Conservation (phyloP, 2,329 filamentous ascomycete species). For the Aphanoascus verrucosus region DNA sequence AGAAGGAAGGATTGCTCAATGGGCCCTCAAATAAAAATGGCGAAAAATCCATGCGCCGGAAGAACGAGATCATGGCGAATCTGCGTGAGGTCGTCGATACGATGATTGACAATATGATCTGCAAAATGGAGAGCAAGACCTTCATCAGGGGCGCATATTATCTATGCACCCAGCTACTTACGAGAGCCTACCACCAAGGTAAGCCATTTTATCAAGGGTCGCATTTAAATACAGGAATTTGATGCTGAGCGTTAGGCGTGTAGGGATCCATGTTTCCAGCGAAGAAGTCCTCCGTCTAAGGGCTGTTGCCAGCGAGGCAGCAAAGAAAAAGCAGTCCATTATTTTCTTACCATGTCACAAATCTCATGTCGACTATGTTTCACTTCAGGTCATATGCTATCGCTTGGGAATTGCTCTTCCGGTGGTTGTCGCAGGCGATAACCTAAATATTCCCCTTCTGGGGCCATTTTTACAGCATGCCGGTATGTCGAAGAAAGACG, state of each 20-base stretch:
- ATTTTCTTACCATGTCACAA: conserved; percentile 91
- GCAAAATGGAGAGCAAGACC: conserved; percentile 91
- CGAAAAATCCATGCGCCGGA: conserved; percentile 20
- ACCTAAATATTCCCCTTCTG: conserved; percentile 85
- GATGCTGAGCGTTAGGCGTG: not conserved
- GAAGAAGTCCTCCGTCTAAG: conserved; percentile 80
- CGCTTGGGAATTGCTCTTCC: conserved; percentile 79
- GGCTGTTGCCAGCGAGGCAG: conserved; percentile 70
- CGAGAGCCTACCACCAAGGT: conserved; percentile 85
- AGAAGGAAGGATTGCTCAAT: conserved; percentile 58
- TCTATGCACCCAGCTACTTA: conserved; percentile 72
- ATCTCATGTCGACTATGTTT: conserved; percentile 93
- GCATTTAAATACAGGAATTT: not conserved
- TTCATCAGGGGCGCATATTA: conserved; percentile 94
- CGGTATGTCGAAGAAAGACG: conserved; percentile 33
- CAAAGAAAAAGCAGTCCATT: conserved; percentile 82
- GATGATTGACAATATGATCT: conserved; percentile 92
- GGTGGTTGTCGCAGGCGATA: conserved; percentile 88
- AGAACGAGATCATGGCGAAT: conserved; percentile 57
- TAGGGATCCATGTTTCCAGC: conserved; percentile 80
- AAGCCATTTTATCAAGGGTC: conserved; percentile 12
- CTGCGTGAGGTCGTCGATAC: conserved; percentile 72
- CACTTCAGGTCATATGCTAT: conserved; percentile 90
- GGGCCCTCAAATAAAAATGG: conserved; percentile 23
- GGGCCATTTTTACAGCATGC: conserved; percentile 87